phyloP scores from a whole-genome alignment of 257 asterid genomes.

The Solanum chiquidenum region DNA sequence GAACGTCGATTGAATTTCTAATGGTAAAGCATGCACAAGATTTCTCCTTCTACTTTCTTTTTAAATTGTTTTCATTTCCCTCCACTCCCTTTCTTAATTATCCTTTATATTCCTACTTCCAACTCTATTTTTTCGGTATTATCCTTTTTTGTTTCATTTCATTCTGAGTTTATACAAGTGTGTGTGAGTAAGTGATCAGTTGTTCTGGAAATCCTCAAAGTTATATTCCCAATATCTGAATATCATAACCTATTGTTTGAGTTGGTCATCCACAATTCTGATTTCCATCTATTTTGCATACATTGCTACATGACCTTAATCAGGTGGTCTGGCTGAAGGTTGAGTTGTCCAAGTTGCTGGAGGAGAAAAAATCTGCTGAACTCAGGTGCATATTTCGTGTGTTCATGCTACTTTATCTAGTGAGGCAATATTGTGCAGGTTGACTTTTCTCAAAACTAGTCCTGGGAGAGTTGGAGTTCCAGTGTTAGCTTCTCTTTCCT shows the following conservation, averaged over 20 bases:
- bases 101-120: not conserved
- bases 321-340: slow-evolving; percentile 90
- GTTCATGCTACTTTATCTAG: not conserved
- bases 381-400: slow-evolving; percentile 45
- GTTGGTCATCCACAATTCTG: not conserved
- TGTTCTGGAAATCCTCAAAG: not conserved
- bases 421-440: not conserved
- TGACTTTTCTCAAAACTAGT: not conserved
- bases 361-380: slow-evolving; percentile 83
- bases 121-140: not conserved
- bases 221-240: not conserved
- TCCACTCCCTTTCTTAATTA: not conserved
- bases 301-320: not conserved
- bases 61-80: not conserved
- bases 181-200: not conserved
- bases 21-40: not conserved
- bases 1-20: not conserved
- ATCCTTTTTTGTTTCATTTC: not conserved
- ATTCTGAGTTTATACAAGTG: not conserved
- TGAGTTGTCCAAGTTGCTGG: slow-evolving; percentile 80
- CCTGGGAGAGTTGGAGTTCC: not conserved
- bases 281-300: not conserved
- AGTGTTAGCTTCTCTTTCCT: not conserved
- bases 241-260: not conserved
- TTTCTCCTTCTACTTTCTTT: not conserved